These are phyloP conservation scores for Jimgerdemannia flammicorona DNA, from an alignment of 192 early-diverging fungal genomes.

Conservation along the genomic window DNA sequence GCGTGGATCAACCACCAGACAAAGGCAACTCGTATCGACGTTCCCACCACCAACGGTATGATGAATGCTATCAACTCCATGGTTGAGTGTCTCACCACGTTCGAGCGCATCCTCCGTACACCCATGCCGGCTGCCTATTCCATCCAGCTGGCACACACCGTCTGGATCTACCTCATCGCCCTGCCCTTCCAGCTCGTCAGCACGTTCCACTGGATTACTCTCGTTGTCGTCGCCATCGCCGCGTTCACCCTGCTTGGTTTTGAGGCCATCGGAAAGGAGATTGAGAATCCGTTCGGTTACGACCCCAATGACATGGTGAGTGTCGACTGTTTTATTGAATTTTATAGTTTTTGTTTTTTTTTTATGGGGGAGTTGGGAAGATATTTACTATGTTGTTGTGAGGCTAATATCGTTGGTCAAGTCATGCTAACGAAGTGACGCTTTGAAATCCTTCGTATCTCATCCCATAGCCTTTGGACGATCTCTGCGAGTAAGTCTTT, in stretches of 20 bases:
- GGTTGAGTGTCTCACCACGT: constrained; percentile 56
- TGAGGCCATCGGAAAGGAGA: constrained; percentile 80
- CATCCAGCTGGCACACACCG: constrained; percentile 85
- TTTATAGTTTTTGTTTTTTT: constrained; percentile 23
- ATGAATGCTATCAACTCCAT: constrained; percentile 45
- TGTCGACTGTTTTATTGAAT: too few species aligned
- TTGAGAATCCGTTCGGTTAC: constrained; percentile 91
- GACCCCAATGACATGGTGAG: constrained; percentile 68
- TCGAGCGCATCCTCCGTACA: constrained; percentile 81
- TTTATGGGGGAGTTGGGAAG: constrained; percentile 46
- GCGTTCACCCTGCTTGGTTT: constrained; percentile 82
- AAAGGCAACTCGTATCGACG: constrained; percentile 37
- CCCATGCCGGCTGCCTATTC: constrained; percentile 88
- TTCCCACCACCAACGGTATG: constrained; percentile 41
- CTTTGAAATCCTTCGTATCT: too few species aligned
- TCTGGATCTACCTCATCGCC: constrained; percentile 66
- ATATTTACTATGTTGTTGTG: constrained; percentile 6
- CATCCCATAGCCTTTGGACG: neutral
- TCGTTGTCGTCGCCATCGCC: constrained; percentile 63
- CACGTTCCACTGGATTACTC: constrained; percentile 38
- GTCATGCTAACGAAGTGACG: constrained; percentile 9
- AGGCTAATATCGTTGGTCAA: neutral
- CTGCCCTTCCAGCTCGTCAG: constrained; percentile 81
- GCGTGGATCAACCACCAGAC: constrained; percentile 41
- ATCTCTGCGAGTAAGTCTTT: constrained; percentile 16